These are phyloP conservation scores for Apophysomyces elegans DNA, from an alignment of 371 early-diverging fungal genomes.

Conservation along the genomic window DNA sequence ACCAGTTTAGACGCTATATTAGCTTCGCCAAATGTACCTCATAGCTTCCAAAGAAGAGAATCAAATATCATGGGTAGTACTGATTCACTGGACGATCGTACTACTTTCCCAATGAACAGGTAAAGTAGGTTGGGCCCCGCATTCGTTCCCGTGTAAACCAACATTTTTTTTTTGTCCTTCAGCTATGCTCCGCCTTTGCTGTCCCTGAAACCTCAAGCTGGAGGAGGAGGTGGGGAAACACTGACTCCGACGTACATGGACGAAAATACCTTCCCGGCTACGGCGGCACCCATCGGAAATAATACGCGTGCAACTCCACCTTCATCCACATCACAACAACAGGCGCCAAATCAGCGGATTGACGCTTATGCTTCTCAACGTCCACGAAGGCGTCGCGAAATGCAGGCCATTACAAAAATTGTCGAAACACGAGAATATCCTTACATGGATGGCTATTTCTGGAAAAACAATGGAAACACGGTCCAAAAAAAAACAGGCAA, in stretches of 20 bases:
- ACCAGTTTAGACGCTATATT: conserved; percentile 42
- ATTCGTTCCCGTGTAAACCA: conserved; percentile 16
- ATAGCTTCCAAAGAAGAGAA: conserved; percentile 17
- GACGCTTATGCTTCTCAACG: conserved; percentile 32
- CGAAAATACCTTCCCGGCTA: conserved; percentile 15
- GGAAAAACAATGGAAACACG: conserved; percentile 71
- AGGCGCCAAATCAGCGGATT: conserved; percentile 16
- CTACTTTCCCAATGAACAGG: conserved; percentile 34
- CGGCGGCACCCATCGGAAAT: conserved; percentile 7
- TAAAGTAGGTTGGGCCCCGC: conserved; percentile 18
- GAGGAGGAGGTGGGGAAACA: conserved; percentile 19
- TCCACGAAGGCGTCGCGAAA: conserved; percentile 63
- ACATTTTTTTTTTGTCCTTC: conserved; percentile 14
- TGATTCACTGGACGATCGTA: conserved; percentile 19
- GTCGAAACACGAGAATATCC: conserved; percentile 59
- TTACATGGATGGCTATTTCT: conserved; percentile 53
- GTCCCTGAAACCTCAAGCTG: conserved; percentile 26
- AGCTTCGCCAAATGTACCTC: conserved; percentile 26
- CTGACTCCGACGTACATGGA: conserved; percentile 23
- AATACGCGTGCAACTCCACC: conserved; percentile 6
- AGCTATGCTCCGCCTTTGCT: conserved; percentile 21
- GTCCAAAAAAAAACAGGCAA: conserved; percentile 63
- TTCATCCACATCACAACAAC: conserved; percentile 3
- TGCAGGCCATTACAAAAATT: conserved; percentile 64
- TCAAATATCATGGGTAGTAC: conserved; percentile 15